Conservation (phyloP, 352 stramenopile species). For the Globisporangium apiculatum region DNA sequence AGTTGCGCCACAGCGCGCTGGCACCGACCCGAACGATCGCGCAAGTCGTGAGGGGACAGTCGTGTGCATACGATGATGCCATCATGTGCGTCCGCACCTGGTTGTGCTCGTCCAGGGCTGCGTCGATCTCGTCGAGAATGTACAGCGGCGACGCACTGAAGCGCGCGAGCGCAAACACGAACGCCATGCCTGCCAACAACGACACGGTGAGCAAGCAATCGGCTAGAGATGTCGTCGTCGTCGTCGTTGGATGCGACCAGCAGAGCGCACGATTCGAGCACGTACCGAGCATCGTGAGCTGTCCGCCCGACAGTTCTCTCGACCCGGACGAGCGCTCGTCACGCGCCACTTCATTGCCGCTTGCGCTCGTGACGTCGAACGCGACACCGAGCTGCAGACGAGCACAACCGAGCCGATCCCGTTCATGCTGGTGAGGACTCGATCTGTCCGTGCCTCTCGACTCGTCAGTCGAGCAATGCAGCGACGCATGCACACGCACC, state of each 20-base stretch:
- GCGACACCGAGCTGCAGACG: not conserved
- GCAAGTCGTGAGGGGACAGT: not conserved
- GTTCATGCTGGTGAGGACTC: too few species aligned
- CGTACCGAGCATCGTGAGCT: constrained; percentile 33
- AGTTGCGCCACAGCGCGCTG: constrained; percentile 23
- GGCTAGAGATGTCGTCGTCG: too few species aligned
- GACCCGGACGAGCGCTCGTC: not conserved
- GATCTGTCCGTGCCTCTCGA: too few species aligned
- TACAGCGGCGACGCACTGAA: constrained; percentile 32
- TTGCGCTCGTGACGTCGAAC: not conserved
- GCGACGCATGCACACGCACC: constrained; percentile 5
- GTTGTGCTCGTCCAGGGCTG: constrained; percentile 33
- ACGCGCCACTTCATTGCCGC: not conserved
- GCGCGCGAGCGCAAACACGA: constrained; percentile 30
- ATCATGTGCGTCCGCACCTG: constrained; percentile 15
- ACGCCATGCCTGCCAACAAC: constrained; percentile 23
- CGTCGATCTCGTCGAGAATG: constrained; percentile 36
- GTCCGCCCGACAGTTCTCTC: constrained; percentile 29
- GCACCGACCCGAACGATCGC: not conserved
- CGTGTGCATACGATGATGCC: too few species aligned
- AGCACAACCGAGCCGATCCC: too few species aligned
- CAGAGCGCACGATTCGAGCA: not conserved
- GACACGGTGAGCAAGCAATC: not conserved
- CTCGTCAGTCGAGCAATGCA: not conserved
- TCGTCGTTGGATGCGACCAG: too few species aligned